Evolutionary conservation across 305 asterid species (phyloP), one percentile per base, ranked within the genome.

Genomic region (Fraxinus baroniana): DNA sequence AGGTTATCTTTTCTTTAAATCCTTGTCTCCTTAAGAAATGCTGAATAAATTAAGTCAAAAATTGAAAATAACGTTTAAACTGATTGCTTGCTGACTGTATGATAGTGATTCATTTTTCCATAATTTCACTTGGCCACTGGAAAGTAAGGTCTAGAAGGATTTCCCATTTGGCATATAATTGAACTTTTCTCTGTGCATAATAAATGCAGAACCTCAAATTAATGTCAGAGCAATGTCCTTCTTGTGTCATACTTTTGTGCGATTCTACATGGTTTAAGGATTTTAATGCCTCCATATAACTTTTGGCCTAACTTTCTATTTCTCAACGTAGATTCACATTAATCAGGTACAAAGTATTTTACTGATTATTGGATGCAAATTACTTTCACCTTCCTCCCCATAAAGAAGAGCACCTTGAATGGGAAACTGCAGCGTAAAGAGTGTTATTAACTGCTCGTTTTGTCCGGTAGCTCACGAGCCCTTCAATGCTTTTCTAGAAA

Each of bases 1-100:
- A 37, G 52, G n/a, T 72, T 79, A 78, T 55, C 37, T 60, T 66
- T 82, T 41, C 8, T 77, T 33, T 70, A 74, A 78, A 22, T 78
- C 78, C 77, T 3, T 13, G 73, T 73, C 37, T 4, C 79, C 30
- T 76, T 44, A 39, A 78, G 26, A 20, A 79, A 33, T 60, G 71
- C 62, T 41, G 64, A 22, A 73, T 7, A 74, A 49, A 44, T 46
- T 49, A 26, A 20, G 74, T 66, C 7, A 15, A 46, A 66, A 66
- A 28, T 66, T 66, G 39, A 70, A 70, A 70, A 62, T 2, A 7
- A 12, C 17, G 20, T 3, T 26, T 30, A 12, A 70, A 70, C 37
- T 70, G 36, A 66, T 66, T 66, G 35, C 33, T 9, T 66, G 33
- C 33, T 24, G 17, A 22, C 72, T 64, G 17, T 26, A 9, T 22